Conservation (phyloP, 1,284 basidiomycete genomes). For the Cutaneotrichosporon sp. region DNA sequence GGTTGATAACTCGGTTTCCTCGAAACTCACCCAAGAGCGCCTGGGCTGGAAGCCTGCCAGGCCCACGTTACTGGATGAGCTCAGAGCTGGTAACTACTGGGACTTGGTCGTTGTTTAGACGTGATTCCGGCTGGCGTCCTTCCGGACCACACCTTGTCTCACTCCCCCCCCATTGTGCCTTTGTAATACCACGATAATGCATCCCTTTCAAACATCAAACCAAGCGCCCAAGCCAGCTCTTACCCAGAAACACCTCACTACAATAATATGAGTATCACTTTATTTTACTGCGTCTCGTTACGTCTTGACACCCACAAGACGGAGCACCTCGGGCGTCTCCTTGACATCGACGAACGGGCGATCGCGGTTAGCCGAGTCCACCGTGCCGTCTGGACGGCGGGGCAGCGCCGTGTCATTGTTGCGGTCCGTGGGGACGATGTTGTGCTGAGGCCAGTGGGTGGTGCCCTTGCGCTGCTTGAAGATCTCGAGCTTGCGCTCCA, state of each 20-base stretch:
- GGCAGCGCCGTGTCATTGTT: not conserved
- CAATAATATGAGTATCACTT: not conserved
- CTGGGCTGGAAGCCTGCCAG: not conserved
- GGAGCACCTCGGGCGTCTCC: constrained; percentile 18
- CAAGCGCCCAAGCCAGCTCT: too few species aligned
- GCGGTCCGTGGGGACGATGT: constrained; percentile 18
- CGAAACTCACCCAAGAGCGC: not conserved
- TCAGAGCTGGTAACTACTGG: not conserved
- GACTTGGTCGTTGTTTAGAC: too few species aligned
- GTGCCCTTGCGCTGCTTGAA: constrained; percentile 23
- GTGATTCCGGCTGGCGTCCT: too few species aligned
- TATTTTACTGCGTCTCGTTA: not conserved
- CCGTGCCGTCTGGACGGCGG: constrained; percentile 18
- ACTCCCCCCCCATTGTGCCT: too few species aligned
- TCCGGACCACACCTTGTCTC: too few species aligned
- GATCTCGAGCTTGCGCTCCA: constrained; percentile 12
- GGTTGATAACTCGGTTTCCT: not conserved
- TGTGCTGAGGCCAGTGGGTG: constrained; percentile 26
- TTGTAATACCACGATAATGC: too few species aligned
- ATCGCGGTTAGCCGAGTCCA: constrained; percentile 17
- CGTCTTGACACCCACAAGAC: constrained; percentile 16
- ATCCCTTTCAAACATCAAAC: too few species aligned
- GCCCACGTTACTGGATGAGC: not conserved
- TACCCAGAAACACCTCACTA: too few species aligned
- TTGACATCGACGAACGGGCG: constrained; percentile 13